A percentile compares a stretch with the other conserved stretches of the same genome.
phyloP scores from a whole-genome alignment of 2,329 filamentous ascomycete species.

The Nothophaeocryptopus gaeumannii region DNA sequence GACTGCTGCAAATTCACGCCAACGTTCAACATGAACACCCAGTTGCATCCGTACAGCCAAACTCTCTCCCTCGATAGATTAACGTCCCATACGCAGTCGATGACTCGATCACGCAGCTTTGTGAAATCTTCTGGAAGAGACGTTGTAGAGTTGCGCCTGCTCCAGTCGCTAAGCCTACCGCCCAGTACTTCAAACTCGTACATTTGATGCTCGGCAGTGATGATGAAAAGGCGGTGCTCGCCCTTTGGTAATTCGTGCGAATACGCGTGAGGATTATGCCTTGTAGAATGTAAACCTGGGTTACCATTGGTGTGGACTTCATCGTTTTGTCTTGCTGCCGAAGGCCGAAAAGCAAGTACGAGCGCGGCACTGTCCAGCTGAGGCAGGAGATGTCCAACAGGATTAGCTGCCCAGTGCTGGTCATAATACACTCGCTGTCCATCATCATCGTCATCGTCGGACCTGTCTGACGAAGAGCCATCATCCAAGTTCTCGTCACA shows the following conservation, averaged over 20 bases:
- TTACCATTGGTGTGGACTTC: conserved; percentile 42
- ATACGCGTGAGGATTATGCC: conserved; percentile 52
- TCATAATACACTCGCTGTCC: conserved; percentile 53
- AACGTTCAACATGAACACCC: conserved; percentile 90
- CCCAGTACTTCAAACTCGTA: conserved; percentile 76
- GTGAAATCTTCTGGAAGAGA: conserved; percentile 72
- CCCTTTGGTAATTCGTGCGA: conserved; percentile 55
- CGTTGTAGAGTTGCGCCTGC: conserved; percentile 73
- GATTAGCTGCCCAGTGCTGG: conserved; percentile 73
- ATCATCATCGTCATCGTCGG: conserved; percentile 49
- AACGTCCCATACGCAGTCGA: conserved; percentile 81
- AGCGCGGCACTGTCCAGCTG: conserved; percentile 46
- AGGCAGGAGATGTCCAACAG: conserved; percentile 51
- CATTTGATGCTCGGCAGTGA: conserved; percentile 65
- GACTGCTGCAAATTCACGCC: conserved; percentile 58
- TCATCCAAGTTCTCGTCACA: conserved; percentile 26
- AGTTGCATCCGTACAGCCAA: conserved; percentile 84
- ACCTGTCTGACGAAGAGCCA: conserved; percentile 32
- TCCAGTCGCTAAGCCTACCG: conserved; percentile 80
- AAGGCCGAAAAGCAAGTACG: conserved; percentile 48
- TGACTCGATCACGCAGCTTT: conserved; percentile 72
- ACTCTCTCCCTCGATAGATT: conserved; percentile 55
- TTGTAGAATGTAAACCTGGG: conserved; percentile 49
- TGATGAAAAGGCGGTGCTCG: conserved; percentile 56
- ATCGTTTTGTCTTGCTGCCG: conserved; percentile 5